Percentiles rank a stretch among this genome's conserved stretches.
phyloP scores from a whole-genome alignment of 1,284 basidiomycete species.

The Acaromyces ingoldii region DNA sequence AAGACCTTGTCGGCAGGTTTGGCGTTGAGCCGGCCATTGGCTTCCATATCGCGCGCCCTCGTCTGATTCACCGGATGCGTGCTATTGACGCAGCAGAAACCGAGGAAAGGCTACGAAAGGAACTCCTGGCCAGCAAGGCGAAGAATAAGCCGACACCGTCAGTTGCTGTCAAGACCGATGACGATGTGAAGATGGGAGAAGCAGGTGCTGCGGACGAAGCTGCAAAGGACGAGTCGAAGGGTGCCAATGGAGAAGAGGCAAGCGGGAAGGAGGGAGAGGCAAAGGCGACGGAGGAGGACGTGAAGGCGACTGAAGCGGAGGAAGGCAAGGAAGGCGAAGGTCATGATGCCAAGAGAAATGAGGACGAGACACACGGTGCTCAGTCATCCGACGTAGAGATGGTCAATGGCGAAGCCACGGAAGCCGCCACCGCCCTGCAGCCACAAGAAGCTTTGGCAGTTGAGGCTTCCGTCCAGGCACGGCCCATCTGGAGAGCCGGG shows the following conservation, averaged over 20 bases:
- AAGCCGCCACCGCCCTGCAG: background rate
- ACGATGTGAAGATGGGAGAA: conserved; percentile 20
- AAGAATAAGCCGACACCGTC: conserved; percentile 13
- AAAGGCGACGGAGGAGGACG: background rate
- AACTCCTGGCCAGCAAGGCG: conserved; percentile 25
- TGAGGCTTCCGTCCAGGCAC: background rate
- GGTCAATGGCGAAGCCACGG: background rate
- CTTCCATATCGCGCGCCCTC: conserved; percentile 42
- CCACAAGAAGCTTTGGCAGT: background rate
- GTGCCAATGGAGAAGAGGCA: background rate
- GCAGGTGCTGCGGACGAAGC: conserved; percentile 3
- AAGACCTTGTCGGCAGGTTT: conserved; percentile 34
- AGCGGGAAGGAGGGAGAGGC: background rate
- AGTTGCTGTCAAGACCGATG: conserved; percentile 8
- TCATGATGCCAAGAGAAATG: background rate
- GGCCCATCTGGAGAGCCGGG: conserved; percentile 36
- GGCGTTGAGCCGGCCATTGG: conserved; percentile 43
- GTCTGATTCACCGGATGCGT: conserved; percentile 2
- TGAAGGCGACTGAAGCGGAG: background rate
- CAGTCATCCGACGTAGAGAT: too few relatives aligned
- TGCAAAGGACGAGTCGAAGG: background rate
- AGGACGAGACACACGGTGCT: background rate
- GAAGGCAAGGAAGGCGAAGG: background rate
- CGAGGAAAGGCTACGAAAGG: conserved; percentile 24
- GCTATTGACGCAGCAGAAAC: conserved; percentile 16